Percentiles rank a stretch among this genome's conserved stretches.
Evolutionary conservation across 1,284 basidiomycete species (phyloP).

Genomic region (Trametes hirsuta): DNA sequence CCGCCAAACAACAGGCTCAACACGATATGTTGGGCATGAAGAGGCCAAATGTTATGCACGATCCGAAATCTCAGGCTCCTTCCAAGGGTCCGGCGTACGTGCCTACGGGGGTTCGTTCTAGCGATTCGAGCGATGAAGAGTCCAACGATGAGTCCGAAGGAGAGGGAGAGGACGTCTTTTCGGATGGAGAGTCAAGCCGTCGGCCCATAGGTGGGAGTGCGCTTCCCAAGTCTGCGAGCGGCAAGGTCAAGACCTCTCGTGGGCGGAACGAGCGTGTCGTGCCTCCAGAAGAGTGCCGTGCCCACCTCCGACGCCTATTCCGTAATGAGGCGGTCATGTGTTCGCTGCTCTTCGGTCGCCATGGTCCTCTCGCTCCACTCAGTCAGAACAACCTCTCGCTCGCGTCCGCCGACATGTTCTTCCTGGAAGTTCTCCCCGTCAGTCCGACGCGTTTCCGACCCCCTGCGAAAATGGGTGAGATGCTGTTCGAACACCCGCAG

Average conservation of each 20-base stretch:
- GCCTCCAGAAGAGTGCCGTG: conserved; percentile 90
- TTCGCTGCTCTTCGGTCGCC: conserved; percentile 89
- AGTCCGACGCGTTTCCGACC: conserved; percentile 97
- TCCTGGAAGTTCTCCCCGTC: conserved; percentile 91
- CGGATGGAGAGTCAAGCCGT: conserved; percentile 49
- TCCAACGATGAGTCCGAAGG: conserved; percentile 45
- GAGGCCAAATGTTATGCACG: conserved; percentile 71
- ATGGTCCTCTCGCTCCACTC: conserved; percentile 80
- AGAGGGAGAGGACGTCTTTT: conserved; percentile 47
- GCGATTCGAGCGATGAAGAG: conserved; percentile 50
- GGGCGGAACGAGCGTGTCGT: conserved; percentile 90
- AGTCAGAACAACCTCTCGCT: conserved; percentile 57
- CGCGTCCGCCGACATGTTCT: conserved; percentile 95
- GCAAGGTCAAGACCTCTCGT: conserved; percentile 73
- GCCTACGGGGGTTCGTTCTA: conserved; percentile 2
- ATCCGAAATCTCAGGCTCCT: conserved; percentile 41
- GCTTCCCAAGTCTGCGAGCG: conserved; percentile 74
- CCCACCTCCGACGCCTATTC: conserved; percentile 91
- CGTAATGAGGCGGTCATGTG: conserved; percentile 83
- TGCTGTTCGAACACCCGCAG: conserved; percentile 94
- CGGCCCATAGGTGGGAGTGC: conserved; percentile 31
- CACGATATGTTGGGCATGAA: conserved; percentile 59
- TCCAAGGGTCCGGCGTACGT: conserved; percentile 17
- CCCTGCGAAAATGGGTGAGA: conserved; percentile 90
- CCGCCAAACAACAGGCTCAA: conserved; percentile 76